Base-by-base conservation (phyloP, 805 yeast genomes). In the Scheffersomyces spartinae region DNA sequence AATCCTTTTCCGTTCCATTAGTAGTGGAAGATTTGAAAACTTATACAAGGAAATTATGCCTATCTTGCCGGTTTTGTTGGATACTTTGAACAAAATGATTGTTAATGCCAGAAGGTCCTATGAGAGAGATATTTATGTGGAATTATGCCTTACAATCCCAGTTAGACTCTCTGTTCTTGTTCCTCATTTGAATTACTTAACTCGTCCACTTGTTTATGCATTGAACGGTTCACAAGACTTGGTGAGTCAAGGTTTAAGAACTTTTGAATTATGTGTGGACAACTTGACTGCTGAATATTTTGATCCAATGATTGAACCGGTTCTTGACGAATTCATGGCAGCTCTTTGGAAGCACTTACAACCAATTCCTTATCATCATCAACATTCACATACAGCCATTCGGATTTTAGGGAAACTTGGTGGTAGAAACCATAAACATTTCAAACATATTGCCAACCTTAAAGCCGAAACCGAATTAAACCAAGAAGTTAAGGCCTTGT, bases 301-400 rank as follows among this genome's bases (percentile, higher is more conserved):
- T 49, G 98, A 91, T 42, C 97, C 98, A 2, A 86, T 91, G 45
- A 75, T 91, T 32, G 96, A 86, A 43, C 97, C 99, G 0, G 96
- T 86, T 2, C 75, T 88, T 27, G 93, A 82, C 32, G 96, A 91
- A 39, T 85, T 93, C 2, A 81, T 86, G 83, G 75, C 78, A 19
- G 94, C 96, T 0, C 60, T 91, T 17, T 91, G 95, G 88, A 76
- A 71, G 34, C 91, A 88, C 39, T 53, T 91, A 37, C 75, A 75
- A 41, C 98, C 99, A 2, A 67, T 86, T 18, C 97, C 99, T 0
- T 85, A 84, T 46, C 83, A 81, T 38, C 97, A 91, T 40, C 94
- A 84, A 36, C 95, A 86, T 38, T 79, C 95, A 10, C 98, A 91
- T 46, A 84, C 95, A 0, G 86, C 97, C 0, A 74, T 91, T 29